Evolutionary conservation across 345 rosid species (phyloP).

Genomic region (Barbarea vulgaris): DNA sequence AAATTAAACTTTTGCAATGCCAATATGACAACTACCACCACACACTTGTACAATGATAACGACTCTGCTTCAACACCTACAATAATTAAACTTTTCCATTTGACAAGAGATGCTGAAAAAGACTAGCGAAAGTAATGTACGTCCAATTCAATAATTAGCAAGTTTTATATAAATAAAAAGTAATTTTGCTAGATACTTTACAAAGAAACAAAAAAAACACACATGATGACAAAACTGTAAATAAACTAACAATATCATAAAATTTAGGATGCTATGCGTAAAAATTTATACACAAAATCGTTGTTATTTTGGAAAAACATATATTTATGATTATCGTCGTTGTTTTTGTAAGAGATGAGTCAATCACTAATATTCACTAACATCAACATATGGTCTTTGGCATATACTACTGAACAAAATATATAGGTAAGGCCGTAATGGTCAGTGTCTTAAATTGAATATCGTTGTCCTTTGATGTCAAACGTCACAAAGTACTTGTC

Average conservation of each 20-base stretch:
- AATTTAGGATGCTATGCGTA: background rate
- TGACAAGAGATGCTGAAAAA: constrained; percentile 27
- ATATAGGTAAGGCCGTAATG: constrained; percentile 4
- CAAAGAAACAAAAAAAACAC: background rate
- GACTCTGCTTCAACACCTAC: constrained; percentile 33
- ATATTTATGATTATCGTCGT: background rate
- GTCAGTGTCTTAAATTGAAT: constrained; percentile 13
- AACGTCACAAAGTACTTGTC: constrained; percentile 26
- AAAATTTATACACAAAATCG: background rate
- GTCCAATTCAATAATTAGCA: constrained; percentile 23
- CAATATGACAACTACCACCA: constrained; percentile 23
- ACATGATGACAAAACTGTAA: background rate
- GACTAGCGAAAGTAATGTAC: constrained; percentile 30
- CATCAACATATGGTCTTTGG: background rate
- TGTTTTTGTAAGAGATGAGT: background rate
- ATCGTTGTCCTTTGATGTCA: constrained; percentile 22
- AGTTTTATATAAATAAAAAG: background rate
- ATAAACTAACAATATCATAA: background rate
- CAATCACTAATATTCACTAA: background rate
- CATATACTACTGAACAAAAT: background rate
- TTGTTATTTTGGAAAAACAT: background rate
- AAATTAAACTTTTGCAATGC: background rate
- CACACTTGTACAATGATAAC: constrained; percentile 3
- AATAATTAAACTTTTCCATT: constrained; percentile 15
- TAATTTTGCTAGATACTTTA: background rate